Conservation (phyloP, 116 monocot species). For the Phalaenopsis hybrid region DNA sequence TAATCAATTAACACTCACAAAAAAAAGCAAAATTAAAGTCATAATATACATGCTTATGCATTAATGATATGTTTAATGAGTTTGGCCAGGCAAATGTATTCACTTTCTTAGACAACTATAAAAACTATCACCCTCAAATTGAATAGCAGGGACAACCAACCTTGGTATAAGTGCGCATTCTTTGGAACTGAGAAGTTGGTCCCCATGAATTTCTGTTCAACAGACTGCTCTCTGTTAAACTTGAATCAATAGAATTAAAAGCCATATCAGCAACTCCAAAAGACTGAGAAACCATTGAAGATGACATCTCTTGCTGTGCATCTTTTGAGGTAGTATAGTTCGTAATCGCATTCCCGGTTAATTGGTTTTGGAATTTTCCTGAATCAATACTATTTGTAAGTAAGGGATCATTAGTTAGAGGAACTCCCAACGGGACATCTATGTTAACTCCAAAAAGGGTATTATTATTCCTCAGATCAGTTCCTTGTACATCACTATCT, state of each 20-base stretch:
- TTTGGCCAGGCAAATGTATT: not conserved
- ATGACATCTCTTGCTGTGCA: slow-evolving; percentile 66
- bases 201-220: slow-evolving; percentile 76
- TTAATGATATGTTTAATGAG: too few relatives aligned
- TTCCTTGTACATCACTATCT: slow-evolving; percentile 37
- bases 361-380: slow-evolving; percentile 35
- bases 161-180: slow-evolving; percentile 67
- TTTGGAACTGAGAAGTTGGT: slow-evolving; percentile 36
- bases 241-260: slow-evolving; percentile 82
- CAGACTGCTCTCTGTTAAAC: slow-evolving; percentile 51
- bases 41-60: too few relatives aligned
- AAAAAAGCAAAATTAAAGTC: too few relatives aligned
- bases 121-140: not conserved
- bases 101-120: not conserved
- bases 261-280: slow-evolving; percentile 74
- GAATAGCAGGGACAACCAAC: slow-evolving; percentile 10
- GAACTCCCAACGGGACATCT: slow-evolving; percentile 43
- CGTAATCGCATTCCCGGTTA: slow-evolving; percentile 29
- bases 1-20: not conserved
- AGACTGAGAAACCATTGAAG: slow-evolving; percentile 81
- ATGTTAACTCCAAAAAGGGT: slow-evolving; percentile 64
- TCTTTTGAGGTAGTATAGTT: slow-evolving; percentile 56
- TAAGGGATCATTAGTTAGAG: slow-evolving; percentile 43
- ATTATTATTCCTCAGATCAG: slow-evolving; percentile 63
- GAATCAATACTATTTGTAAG: slow-evolving; percentile 38